Conservation (phyloP, 768 basidiomycete species). For the Sarcomyxa edulis region DNA sequence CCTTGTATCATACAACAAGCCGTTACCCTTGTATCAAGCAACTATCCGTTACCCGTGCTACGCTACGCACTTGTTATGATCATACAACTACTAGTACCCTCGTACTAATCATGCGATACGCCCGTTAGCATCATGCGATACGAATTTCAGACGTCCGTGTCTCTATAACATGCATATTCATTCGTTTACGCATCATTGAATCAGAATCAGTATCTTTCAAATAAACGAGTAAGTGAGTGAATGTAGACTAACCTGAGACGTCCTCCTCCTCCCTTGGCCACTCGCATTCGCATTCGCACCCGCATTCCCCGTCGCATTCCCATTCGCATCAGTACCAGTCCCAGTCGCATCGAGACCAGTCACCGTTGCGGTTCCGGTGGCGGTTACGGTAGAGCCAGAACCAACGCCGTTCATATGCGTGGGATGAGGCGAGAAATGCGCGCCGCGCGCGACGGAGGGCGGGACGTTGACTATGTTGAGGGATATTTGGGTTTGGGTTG, state of each 20-base stretch:
- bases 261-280: not conserved
- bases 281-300: not conserved
- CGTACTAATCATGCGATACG: slow-evolving; percentile 1
- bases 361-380: not conserved
- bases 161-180: not conserved
- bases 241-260: not conserved
- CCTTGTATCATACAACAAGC: too few species aligned
- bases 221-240: not conserved
- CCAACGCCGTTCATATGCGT: not conserved
- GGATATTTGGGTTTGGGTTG: too few species aligned
- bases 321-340: not conserved
- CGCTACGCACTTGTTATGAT: not conserved
- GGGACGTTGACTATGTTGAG: too few species aligned
- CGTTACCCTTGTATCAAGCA: too few species aligned
- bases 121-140: slow-evolving; percentile 4
- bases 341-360: not conserved
- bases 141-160: too few species aligned
- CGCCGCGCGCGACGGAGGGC: too few species aligned
- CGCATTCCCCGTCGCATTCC: not conserved
- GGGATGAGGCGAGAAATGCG: not conserved
- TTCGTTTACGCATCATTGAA: not conserved
- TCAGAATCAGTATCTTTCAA: not conserved
- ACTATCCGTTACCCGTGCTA: too few species aligned
- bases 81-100: not conserved
- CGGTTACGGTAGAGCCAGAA: too few species aligned